phyloP scores from a whole-genome alignment of 1,284 basidiomycete genomes.

The Ustilago curta region DNA sequence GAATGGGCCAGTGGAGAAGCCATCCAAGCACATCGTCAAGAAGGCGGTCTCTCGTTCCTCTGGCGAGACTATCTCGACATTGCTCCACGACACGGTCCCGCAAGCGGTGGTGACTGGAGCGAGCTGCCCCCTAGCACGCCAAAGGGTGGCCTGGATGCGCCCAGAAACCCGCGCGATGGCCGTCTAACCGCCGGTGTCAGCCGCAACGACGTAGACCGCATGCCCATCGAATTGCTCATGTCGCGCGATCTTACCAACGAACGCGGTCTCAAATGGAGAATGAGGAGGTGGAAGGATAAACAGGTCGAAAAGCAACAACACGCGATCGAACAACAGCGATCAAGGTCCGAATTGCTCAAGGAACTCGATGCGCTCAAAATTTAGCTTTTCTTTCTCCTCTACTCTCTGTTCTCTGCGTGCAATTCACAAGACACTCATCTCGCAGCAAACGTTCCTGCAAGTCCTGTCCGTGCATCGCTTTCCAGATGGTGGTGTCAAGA shows the following conservation, averaged over 20 bases:
- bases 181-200: conserved; percentile 39
- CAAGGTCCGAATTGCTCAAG: conserved; percentile 47
- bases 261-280: conserved; percentile 63
- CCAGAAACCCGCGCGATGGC: conserved; percentile 33
- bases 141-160: conserved; percentile 29
- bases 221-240: conserved; percentile 69
- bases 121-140: conserved; percentile 25
- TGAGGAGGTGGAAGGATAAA: conserved; percentile 57
- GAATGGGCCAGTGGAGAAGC: conserved; percentile 50
- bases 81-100: conserved; percentile 61
- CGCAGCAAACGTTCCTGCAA: background rate
- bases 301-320: conserved; percentile 35
- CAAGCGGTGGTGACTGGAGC: conserved; percentile 59
- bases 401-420: conserved; percentile 1
- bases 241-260: conserved; percentile 61
- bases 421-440: conserved; percentile 19
- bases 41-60: conserved; percentile 63
- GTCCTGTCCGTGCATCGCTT: background rate
- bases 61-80: conserved; percentile 65
- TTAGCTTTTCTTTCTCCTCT: conserved; percentile 6
- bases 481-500: background rate
- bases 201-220: conserved; percentile 59
- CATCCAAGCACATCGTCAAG: conserved; percentile 45
- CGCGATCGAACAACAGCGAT: conserved; percentile 17
- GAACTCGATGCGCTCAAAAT: conserved; percentile 58